These are phyloP conservation scores for Trichoderma polysporum DNA, from an alignment of 2,329 filamentous ascomycete species.

Conservation along the genomic window DNA sequence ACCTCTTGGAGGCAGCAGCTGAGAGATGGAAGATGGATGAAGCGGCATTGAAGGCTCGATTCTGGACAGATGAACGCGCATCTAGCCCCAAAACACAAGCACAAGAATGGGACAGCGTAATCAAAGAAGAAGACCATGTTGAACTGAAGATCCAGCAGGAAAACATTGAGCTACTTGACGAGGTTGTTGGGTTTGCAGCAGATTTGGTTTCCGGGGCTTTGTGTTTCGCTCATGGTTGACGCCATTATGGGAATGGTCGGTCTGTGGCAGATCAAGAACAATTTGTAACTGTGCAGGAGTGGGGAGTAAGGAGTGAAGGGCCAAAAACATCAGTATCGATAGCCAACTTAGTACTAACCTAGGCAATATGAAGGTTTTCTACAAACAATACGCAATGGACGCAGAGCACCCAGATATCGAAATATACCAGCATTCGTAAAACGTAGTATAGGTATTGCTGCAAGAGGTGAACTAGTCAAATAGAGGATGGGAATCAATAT, in stretches of 20 bases:
- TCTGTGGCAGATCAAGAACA: not conserved
- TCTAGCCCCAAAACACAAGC: not conserved
- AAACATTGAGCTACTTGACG: conserved; percentile 1
- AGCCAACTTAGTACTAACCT: not conserved
- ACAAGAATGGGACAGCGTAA: not conserved
- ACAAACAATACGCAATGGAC: not conserved
- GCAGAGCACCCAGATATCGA: not conserved
- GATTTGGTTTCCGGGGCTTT: not conserved
- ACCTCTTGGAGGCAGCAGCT: conserved; percentile 20
- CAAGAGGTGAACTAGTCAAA: not conserved
- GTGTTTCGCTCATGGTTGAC: not conserved
- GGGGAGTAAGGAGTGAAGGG: not conserved
- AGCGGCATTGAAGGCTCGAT: conserved; percentile 6
- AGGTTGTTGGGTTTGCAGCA: not conserved
- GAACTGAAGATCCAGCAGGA: not conserved
- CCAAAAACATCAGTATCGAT: not conserved
- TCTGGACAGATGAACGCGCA: conserved; percentile 12
- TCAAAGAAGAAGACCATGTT: not conserved
- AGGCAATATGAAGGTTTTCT: not conserved
- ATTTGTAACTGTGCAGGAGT: not conserved
- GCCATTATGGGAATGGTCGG: not conserved
- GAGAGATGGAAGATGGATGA: not conserved
- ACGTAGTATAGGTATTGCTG: not conserved
- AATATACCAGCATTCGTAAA: not conserved
- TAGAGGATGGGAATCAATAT: too few relatives aligned